These are phyloP conservation scores for Tolypocladium cylindrosporum DNA, from an alignment of 2,329 filamentous ascomycete genomes.

Conservation along the genomic window DNA sequence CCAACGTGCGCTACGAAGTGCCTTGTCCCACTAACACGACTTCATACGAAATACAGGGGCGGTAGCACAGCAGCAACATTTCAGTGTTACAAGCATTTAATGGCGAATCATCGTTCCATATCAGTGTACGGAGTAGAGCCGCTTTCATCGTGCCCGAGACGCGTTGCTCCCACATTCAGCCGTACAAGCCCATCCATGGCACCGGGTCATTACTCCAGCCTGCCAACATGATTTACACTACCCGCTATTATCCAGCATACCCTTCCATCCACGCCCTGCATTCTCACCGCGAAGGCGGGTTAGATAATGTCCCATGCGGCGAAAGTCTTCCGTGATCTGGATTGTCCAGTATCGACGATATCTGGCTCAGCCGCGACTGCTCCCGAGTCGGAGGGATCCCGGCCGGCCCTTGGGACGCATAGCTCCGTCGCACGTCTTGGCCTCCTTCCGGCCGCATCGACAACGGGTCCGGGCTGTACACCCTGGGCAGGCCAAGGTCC, in stretches of 20 bases:
- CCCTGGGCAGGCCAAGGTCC: conserved; percentile 2
- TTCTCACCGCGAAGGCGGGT: conserved; percentile 3
- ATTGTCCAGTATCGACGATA: conserved; percentile 16
- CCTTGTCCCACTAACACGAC: too few relatives aligned
- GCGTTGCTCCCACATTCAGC: not conserved
- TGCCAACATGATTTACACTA: not conserved
- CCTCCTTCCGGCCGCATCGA: conserved; percentile 1
- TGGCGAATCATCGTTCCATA: too few relatives aligned
- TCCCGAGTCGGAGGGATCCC: conserved; percentile 9
- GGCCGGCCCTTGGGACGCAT: not conserved
- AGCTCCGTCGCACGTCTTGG: not conserved
- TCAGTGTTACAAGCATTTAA: too few relatives aligned
- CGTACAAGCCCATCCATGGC: not conserved
- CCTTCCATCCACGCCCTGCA: not conserved
- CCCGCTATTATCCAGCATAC: too few relatives aligned
- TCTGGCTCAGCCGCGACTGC: conserved; percentile 21
- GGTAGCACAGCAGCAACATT: too few relatives aligned
- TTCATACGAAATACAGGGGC: too few relatives aligned
- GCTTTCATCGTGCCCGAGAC: not conserved
- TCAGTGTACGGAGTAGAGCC: not conserved
- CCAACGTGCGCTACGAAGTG: not conserved
- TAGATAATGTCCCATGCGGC: not conserved
- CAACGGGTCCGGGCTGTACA: conserved; percentile 7
- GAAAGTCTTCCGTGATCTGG: conserved; percentile 3
- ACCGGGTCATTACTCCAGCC: not conserved